These are phyloP conservation scores for Podospora pseudopauciseta DNA, from an alignment of 495 filamentous ascomycete genomes.

Conservation along the genomic window DNA sequence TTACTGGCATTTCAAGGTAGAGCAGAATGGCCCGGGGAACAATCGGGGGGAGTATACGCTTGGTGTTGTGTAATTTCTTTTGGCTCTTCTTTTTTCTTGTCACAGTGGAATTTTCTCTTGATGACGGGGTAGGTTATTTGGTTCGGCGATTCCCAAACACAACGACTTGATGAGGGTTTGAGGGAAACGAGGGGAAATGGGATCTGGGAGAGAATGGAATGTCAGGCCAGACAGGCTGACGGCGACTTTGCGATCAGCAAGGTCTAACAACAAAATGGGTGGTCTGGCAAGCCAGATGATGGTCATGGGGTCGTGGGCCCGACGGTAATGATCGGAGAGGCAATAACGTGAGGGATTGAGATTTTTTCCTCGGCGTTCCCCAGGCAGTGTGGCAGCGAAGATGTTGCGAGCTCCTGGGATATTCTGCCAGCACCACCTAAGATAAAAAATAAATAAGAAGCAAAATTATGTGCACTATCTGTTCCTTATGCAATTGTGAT, in stretches of 20 bases:
- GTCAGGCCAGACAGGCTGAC: conserved; percentile 4
- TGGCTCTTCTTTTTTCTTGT: conserved; percentile 16
- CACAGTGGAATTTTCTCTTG: conserved; percentile 8
- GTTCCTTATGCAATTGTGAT: neutral
- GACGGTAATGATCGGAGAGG: neutral
- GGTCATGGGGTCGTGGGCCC: conserved; percentile 4
- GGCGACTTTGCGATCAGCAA: neutral
- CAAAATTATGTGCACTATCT: conserved; percentile 2
- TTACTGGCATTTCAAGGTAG: conserved; percentile 10
- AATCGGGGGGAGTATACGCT: neutral
- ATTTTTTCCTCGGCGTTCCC: neutral
- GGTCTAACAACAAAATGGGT: neutral
- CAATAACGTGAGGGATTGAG: neutral
- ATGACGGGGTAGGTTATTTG: conserved; percentile 10
- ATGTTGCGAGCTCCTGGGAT: neutral
- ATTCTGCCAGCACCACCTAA: conserved; percentile 1
- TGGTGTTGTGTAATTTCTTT: conserved; percentile 9
- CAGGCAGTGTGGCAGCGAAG: neutral
- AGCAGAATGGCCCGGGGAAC: conserved; percentile 6
- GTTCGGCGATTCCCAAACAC: conserved; percentile 20
- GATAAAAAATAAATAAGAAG: conserved; percentile 15
- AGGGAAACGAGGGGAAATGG: neutral
- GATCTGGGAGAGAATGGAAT: conserved; percentile 1
- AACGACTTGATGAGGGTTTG: conserved; percentile 29
- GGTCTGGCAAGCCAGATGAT: neutral